Conservation (phyloP, 345 rosid genomes). For the Pistacia vera region DNA sequence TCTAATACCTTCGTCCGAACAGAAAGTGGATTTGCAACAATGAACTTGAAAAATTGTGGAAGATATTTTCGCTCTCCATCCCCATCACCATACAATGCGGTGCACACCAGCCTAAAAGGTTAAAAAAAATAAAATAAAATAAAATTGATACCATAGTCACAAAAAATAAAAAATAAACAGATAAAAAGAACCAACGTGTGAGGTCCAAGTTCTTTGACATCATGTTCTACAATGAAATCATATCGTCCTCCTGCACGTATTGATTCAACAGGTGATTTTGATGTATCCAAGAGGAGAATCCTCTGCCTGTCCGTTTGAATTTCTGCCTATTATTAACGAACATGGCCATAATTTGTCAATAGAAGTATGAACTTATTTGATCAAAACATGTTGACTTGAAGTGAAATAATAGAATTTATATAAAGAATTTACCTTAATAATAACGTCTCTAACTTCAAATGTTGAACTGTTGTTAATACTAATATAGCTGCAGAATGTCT, state of each 20-base stretch:
- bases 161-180: neutral
- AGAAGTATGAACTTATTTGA: neutral
- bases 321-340: constrained; percentile 63
- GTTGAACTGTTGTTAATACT: constrained; percentile 90
- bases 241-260: constrained; percentile 89
- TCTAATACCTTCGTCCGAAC: constrained; percentile 81
- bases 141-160: neutral
- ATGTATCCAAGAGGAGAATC: constrained; percentile 81
- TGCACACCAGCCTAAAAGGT: constrained; percentile 77
- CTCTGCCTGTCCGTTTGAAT: constrained; percentile 95
- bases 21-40: constrained; percentile 89
- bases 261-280: constrained; percentile 85
- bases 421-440: constrained; percentile 58
- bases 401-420: neutral
- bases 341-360: neutral
- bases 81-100: constrained; percentile 83
- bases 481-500: constrained; percentile 90
- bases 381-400: neutral
- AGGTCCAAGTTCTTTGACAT: constrained; percentile 98
- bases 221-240: constrained; percentile 96
- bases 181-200: constrained; percentile 60
- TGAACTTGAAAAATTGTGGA: constrained; percentile 95
- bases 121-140: neutral
- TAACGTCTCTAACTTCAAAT: constrained; percentile 81
- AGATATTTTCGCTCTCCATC: constrained; percentile 92